Evolutionary conservation across 2,329 filamentous ascomycete genomes (phyloP).

Genomic region (Alternaria dauci): DNA sequence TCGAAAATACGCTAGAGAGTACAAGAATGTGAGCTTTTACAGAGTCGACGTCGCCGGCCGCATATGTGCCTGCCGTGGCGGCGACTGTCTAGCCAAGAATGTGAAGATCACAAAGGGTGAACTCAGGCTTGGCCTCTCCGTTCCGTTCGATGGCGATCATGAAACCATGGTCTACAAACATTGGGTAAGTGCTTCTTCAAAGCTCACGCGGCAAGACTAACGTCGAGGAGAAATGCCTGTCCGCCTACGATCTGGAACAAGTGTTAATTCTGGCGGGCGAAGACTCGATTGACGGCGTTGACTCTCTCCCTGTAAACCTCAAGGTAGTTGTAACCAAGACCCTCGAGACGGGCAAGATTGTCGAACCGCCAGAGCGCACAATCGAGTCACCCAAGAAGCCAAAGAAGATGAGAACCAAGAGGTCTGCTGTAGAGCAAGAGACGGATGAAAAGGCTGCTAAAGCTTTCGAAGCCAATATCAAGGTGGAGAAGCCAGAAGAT

Average conservation of each 20-base stretch:
- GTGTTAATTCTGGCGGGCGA: constrained; percentile 64
- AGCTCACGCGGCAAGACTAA: background rate
- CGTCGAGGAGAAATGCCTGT: constrained; percentile 70
- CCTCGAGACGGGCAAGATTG: constrained; percentile 77
- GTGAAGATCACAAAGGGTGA: constrained; percentile 82
- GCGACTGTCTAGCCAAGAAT: constrained; percentile 71
- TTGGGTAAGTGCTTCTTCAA: constrained; percentile 61
- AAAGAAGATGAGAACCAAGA: constrained; percentile 26
- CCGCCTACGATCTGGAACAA: constrained; percentile 72
- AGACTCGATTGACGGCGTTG: constrained; percentile 76
- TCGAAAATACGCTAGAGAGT: constrained; percentile 12
- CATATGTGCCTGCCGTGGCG: constrained; percentile 72
- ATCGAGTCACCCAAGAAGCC: constrained; percentile 39
- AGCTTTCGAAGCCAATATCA: background rate
- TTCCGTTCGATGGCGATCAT: constrained; percentile 50
- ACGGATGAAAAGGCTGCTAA: background rate
- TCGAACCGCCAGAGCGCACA: constrained; percentile 54
- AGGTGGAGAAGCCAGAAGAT: background rate
- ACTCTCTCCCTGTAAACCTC: constrained; percentile 71
- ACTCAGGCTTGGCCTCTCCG: constrained; percentile 72
- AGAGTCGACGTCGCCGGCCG: constrained; percentile 25
- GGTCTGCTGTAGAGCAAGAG: constrained; percentile 24
- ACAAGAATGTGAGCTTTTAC: constrained; percentile 25
- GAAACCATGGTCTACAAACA: constrained; percentile 79
- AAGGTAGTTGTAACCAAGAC: constrained; percentile 76